Conservation (phyloP, 2,329 filamentous ascomycete species). For the Fonsecaea monophora region DNA sequence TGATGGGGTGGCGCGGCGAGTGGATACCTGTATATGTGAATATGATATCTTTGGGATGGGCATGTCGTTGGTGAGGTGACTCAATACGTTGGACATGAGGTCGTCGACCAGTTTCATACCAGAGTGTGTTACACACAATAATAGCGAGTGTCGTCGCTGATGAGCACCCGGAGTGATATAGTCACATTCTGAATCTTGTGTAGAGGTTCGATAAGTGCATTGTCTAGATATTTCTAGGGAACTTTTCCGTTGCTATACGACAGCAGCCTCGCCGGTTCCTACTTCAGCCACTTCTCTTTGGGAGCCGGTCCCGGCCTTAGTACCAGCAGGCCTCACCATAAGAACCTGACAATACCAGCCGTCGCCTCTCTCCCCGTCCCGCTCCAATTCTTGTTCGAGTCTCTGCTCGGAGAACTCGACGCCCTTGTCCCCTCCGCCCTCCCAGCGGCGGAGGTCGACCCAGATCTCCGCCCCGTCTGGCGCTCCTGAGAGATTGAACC, state of each 20-base stretch:
- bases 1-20: neutral
- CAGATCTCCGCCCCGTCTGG: conserved; percentile 16
- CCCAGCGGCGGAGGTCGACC: conserved; percentile 28
- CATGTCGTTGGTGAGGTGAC: neutral
- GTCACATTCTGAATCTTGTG: neutral
- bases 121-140: neutral
- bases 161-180: neutral
- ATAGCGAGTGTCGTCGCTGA: neutral
- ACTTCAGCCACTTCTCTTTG: neutral
- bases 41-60: neutral
- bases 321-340: conserved; percentile 23
- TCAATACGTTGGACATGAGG: neutral
- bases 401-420: conserved; percentile 21
- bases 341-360: conserved; percentile 29
- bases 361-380: neutral
- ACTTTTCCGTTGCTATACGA: neutral
- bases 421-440: conserved; percentile 22
- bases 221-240: neutral
- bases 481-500: neutral
- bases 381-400: neutral
- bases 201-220: neutral
- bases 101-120: neutral
- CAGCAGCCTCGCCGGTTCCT: neutral
- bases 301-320: neutral
- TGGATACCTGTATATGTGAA: neutral